A percentile compares a stretch with the other conserved stretches of the same genome.
Conservation (phyloP, 768 basidiomycete species). For the Crepidotus variabilis region DNA sequence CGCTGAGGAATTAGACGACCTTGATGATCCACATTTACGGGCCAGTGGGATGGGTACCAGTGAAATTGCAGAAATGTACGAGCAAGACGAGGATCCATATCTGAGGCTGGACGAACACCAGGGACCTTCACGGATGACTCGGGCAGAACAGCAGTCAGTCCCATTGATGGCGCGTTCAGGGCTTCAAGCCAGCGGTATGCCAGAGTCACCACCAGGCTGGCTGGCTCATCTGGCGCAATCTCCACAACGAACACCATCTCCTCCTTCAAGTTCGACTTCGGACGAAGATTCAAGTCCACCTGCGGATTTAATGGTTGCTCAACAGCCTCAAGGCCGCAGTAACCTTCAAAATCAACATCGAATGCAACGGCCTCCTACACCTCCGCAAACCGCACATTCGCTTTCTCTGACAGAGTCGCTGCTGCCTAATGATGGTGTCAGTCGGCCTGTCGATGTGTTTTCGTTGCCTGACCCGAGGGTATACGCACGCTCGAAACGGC, state of each 20-base stretch:
- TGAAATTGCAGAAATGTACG: slow-evolving; percentile 22
- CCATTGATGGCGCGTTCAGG: slow-evolving; percentile 33
- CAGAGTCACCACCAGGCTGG: slow-evolving; percentile 54
- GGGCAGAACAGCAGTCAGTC: slow-evolving; percentile 28
- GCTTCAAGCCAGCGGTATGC: slow-evolving; percentile 14
- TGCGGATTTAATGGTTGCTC: slow-evolving; percentile 36
- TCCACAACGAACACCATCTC: slow-evolving; percentile 37
- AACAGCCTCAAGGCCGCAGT: slow-evolving; percentile 22
- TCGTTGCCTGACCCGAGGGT: slow-evolving; percentile 69
- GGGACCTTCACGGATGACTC: slow-evolving; percentile 26
- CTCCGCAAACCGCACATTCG: slow-evolving; percentile 38
- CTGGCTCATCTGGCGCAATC: slow-evolving; percentile 74
- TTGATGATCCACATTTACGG: slow-evolving; percentile 73
- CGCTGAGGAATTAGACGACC: slow-evolving; percentile 60
- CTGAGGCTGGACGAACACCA: slow-evolving; percentile 60
- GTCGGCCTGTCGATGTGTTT: slow-evolving; percentile 67
- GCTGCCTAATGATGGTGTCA: slow-evolving; percentile 66
- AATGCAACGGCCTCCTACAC: slow-evolving; percentile 39
- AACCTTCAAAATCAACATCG: slow-evolving; percentile 21
- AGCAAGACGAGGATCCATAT: slow-evolving; percentile 75
- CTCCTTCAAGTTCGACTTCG: slow-evolving; percentile 33
- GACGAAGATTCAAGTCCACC: slow-evolving; percentile 40
- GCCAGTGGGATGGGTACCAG: slow-evolving; percentile 31
- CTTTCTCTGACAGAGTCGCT: slow-evolving; percentile 77
- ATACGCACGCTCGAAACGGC: slow-evolving; percentile 55